Conservation (phyloP, 2,329 filamentous ascomycete genomes). For the Chaetothyriales sp. region DNA sequence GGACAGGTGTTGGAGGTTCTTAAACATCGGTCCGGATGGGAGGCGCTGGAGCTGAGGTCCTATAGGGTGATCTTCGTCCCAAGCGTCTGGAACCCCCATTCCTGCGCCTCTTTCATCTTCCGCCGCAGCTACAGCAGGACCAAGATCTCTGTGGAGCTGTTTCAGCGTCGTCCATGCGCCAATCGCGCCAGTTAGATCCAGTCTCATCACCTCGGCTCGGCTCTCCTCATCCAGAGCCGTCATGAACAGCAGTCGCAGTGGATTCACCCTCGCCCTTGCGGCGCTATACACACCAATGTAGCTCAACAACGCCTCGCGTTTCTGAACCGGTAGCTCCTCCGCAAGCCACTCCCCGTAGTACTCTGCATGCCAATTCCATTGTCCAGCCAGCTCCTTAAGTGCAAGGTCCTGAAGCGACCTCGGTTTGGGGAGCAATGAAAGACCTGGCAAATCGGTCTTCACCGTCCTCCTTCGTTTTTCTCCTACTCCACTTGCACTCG, state of each 20-base stretch:
- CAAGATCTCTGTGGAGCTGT: constrained; percentile 33
- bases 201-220: constrained; percentile 32
- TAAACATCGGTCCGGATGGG: constrained; percentile 25
- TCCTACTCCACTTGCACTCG: constrained; percentile 6
- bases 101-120: not conserved
- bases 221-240: constrained; percentile 13
- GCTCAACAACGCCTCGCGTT: constrained; percentile 42
- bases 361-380: constrained; percentile 44
- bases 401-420: constrained; percentile 37
- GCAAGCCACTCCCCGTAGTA: constrained; percentile 44
- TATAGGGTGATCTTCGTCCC: constrained; percentile 25
- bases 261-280: constrained; percentile 26
- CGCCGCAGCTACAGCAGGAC: not conserved
- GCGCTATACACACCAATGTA: constrained; percentile 40
- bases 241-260: constrained; percentile 39
- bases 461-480: not conserved
- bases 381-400: constrained; percentile 40
- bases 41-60: not conserved
- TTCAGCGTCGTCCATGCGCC: constrained; percentile 36
- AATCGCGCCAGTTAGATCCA: constrained; percentile 42
- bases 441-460: constrained; percentile 20
- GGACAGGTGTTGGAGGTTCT: constrained; percentile 43
- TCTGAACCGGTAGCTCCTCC: constrained; percentile 35
- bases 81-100: constrained; percentile 22
- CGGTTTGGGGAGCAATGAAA: constrained; percentile 22